Conservation (phyloP, 495 filamentous ascomycete species). For the Pyronema omphalodes region DNA sequence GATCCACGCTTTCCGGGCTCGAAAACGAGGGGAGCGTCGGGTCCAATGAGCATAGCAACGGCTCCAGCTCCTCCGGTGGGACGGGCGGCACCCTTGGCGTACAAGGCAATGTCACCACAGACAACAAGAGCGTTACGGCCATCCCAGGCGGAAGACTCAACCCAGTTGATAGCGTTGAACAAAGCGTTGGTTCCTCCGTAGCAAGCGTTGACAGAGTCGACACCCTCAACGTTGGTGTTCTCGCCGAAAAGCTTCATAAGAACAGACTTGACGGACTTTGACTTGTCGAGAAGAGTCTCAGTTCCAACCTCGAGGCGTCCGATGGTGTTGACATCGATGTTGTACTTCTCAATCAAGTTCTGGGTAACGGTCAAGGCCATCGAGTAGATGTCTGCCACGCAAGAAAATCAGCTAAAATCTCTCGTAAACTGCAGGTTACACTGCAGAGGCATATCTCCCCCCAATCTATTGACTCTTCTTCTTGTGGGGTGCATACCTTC, state of each 20-base stretch:
- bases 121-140: constrained; percentile 86
- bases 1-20: constrained; percentile 82
- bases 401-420: constrained; percentile 6
- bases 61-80: constrained; percentile 91
- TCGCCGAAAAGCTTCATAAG: constrained; percentile 91
- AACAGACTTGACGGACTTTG: constrained; percentile 99
- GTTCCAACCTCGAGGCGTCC: constrained; percentile 94
- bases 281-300: constrained; percentile 97
- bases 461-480: too few species aligned
- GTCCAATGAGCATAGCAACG: constrained; percentile 86
- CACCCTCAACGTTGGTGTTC: constrained; percentile 86
- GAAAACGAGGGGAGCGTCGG: constrained; percentile 75
- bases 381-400: constrained; percentile 79
- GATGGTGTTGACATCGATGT: constrained; percentile 73
- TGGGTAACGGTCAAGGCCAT: constrained; percentile 76
- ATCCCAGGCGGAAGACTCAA: constrained; percentile 97
- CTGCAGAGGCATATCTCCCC: too few species aligned
- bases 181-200: constrained; percentile 96
- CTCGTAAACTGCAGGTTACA: too few species aligned
- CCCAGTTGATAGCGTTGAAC: constrained; percentile 94
- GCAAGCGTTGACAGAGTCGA: constrained; percentile 94
- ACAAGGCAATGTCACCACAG: constrained; percentile 92
- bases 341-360: constrained; percentile 81
- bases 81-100: constrained; percentile 87
- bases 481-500: constrained; percentile 47